Conservation (phyloP, 1,284 basidiomycete genomes). For the Ustilago bromivora region DNA sequence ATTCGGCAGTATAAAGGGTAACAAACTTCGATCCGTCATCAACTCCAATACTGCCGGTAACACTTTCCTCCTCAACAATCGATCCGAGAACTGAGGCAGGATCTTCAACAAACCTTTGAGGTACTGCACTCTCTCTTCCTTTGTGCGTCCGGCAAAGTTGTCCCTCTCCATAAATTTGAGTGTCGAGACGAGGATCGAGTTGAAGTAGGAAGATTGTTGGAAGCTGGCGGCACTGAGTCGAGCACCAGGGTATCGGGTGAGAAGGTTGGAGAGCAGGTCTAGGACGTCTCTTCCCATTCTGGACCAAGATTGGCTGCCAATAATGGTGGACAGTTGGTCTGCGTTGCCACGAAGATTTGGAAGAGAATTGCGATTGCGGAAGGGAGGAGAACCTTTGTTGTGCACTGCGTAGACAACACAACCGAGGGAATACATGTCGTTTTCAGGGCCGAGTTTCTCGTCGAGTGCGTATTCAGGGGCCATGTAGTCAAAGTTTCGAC, state of each 20-base stretch:
- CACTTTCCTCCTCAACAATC: slow-evolving; percentile 87
- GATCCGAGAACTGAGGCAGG: slow-evolving; percentile 86
- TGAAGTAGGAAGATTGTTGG: slow-evolving; percentile 89
- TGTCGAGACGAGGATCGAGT: slow-evolving; percentile 91
- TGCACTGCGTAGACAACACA: slow-evolving; percentile 83
- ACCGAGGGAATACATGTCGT: slow-evolving; percentile 94
- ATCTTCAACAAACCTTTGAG: slow-evolving; percentile 84
- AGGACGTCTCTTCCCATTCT: slow-evolving; percentile 60
- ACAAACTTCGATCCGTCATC: slow-evolving; percentile 66
- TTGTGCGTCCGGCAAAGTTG: slow-evolving; percentile 90
- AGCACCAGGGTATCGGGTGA: slow-evolving; percentile 79
- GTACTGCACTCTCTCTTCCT: slow-evolving; percentile 95
- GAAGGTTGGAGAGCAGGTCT: slow-evolving; percentile 53
- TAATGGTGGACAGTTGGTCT: slow-evolving; percentile 70
- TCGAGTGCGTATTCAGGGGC: slow-evolving; percentile 96
- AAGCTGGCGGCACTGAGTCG: slow-evolving; percentile 83
- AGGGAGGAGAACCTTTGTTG: slow-evolving; percentile 87
- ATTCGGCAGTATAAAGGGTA: slow-evolving; percentile 97
- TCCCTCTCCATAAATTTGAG: slow-evolving; percentile 96
- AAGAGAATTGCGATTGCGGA: slow-evolving; percentile 86
- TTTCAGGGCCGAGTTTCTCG: slow-evolving; percentile 82
- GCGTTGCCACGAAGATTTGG: slow-evolving; percentile 83
- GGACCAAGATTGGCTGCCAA: slow-evolving; percentile 52
- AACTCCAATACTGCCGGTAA: slow-evolving; percentile 79
- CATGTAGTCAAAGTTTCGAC: slow-evolving; percentile 92